phyloP scores from a whole-genome alignment of 768 basidiomycete genomes.

The Melanogaster broomeanus region DNA sequence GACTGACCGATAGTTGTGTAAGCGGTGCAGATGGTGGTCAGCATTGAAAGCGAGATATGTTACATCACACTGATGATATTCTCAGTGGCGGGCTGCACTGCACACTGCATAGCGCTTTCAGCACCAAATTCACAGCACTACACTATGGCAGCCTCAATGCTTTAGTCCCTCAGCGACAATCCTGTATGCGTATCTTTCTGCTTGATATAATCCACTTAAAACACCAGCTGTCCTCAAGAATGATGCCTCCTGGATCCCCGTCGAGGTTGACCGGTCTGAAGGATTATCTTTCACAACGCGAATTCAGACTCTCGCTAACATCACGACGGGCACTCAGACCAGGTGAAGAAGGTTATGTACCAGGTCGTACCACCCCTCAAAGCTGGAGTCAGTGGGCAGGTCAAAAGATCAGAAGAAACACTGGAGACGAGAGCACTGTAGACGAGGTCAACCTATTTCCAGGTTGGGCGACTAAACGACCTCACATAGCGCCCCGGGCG shows the following conservation, averaged over 20 bases:
- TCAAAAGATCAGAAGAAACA: constrained; percentile 47
- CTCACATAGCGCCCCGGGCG: constrained; percentile 26
- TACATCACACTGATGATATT: neutral
- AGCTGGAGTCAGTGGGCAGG: constrained; percentile 67
- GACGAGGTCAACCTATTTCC: constrained; percentile 70
- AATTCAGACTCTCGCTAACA: constrained; percentile 34
- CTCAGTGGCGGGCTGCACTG: too few species aligned
- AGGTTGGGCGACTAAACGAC: constrained; percentile 73
- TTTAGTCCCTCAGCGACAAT: too few species aligned
- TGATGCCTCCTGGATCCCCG: constrained; percentile 36
- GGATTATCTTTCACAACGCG: constrained; percentile 50
- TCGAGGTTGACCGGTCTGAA: constrained; percentile 42
- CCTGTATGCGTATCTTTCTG: neutral
- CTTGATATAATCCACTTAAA: constrained; percentile 1
- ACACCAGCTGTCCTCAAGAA: constrained; percentile 12
- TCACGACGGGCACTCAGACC: constrained; percentile 14
- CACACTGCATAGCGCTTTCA: neutral
- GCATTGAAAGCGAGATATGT: constrained; percentile 14
- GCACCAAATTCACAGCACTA: neutral
- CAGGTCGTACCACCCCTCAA: constrained; percentile 32
- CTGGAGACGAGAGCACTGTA: constrained; percentile 19
- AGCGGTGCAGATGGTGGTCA: constrained; percentile 1
- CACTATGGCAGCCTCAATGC: too few species aligned
- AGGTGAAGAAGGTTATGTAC: constrained; percentile 22
- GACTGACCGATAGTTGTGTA: neutral